Percentiles rank a stretch among this genome's conserved stretches.
Conservation (phyloP, 164 flowering plant species). For the Houttuynia cordata region DNA sequence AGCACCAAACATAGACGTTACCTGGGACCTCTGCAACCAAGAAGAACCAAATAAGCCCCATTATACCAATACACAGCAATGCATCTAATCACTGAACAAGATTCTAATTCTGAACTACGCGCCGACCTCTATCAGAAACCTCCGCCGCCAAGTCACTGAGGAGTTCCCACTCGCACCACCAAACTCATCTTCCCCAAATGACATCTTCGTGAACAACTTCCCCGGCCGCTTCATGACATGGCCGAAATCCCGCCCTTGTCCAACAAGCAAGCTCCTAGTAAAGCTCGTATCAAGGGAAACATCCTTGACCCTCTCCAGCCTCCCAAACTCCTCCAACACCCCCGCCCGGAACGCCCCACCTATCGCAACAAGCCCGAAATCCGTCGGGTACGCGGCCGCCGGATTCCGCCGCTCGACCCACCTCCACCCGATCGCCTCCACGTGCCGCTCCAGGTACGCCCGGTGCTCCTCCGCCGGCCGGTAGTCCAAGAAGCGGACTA, state of each 20-base stretch:
- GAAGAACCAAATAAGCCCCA: background rate
- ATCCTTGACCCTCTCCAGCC: slow-evolving; percentile 68
- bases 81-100: background rate
- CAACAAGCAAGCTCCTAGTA: slow-evolving; percentile 34
- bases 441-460: slow-evolving; percentile 30
- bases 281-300: slow-evolving; percentile 59
- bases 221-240: slow-evolving; percentile 76
- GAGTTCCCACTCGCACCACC: slow-evolving; percentile 17
- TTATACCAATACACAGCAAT: background rate
- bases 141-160: slow-evolving; percentile 42
- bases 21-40: slow-evolving; percentile 63
- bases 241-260: slow-evolving; percentile 24
- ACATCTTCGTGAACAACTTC: slow-evolving; percentile 81
- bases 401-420: slow-evolving; percentile 85
- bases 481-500: slow-evolving; percentile 68
- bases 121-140: slow-evolving; percentile 51
- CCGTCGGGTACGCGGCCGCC: slow-evolving; percentile 70
- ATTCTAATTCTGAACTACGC: background rate
- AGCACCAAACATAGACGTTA: slow-evolving; percentile 94
- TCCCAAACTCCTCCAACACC: slow-evolving; percentile 40
- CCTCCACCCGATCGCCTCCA: slow-evolving; percentile 47
- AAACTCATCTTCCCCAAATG: slow-evolving; percentile 32
- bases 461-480: slow-evolving; percentile 40
- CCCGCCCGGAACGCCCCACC: slow-evolving; percentile 22
- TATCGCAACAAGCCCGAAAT: slow-evolving; percentile 67